Base-by-base conservation (phyloP, 1,284 basidiomycete species). In the Apiotrichum sp. region DNA sequence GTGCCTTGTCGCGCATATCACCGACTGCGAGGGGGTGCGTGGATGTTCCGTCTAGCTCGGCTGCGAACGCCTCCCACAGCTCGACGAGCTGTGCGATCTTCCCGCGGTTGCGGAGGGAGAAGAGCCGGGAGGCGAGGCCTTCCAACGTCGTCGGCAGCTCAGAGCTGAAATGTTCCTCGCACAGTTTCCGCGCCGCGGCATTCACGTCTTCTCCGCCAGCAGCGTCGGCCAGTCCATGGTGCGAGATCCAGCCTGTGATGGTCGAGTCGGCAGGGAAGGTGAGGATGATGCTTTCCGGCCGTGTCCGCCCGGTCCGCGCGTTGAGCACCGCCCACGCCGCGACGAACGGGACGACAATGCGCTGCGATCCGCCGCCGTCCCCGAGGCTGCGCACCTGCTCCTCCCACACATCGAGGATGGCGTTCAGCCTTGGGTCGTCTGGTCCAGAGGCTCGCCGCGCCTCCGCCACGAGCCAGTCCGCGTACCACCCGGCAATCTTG, bases 251-350 rank as follows among this genome's bases (percentile, higher is more conserved):
- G 33, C 38, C 47, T 36, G 31, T 22, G 22, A 58, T 41, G 1
- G 44, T 48, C 31, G 49, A 42, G 4, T 29, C 39, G 29, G 39
- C 40, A 1, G 57, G 57, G 3, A 54, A 22, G 4, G 10, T 45
- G 11, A 58, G 11, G 10, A 29, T n/a, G n/a, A 59, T 46, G 6
- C 40, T 45, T 1, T 47, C 34, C 3, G 50, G 22, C 4, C 32
- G 54, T 4, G 52, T 40, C 33, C 47, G 34, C 3, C 53, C 57
- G 6, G 47, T 50, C 2, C 47, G 39, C 3, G 47, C 52, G 3
- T 56, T 52, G 2, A 62, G 48, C 2, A 59, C 42, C 3, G 52
- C 53, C 61, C 61, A 62, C 16, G 57, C 57, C 0, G 50, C 52
- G 8, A 48, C 53, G 34, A 50, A 47, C 6, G 51, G 56, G 4